A percentile compares a stretch with the other conserved stretches of the same genome.
phyloP scores from a whole-genome alignment of 768 basidiomycete species.

The Termitomyces sp. region DNA sequence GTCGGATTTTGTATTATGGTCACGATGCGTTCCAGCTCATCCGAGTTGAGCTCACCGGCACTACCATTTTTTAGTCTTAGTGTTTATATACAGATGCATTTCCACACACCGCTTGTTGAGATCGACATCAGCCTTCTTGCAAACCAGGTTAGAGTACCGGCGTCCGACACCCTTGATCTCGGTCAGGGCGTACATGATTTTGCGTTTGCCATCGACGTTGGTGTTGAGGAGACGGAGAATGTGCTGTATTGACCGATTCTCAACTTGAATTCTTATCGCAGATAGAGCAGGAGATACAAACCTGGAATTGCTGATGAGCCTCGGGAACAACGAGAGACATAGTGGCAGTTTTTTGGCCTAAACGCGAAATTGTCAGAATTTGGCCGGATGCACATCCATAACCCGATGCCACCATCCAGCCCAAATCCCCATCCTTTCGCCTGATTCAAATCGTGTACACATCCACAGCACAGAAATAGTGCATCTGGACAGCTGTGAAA shows the following conservation, averaged over 20 bases:
- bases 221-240: constrained; percentile 99
- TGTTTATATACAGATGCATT: neutral
- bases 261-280: neutral
- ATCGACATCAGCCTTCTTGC: constrained; percentile 99
- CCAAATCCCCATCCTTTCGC: constrained; percentile 10
- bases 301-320: constrained; percentile 93
- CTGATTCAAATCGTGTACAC: neutral
- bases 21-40: constrained; percentile 97
- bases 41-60: constrained; percentile 98
- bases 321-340: constrained; percentile 99
- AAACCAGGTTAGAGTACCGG: constrained; percentile 97
- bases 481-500: constrained; percentile 1
- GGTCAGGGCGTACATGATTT: constrained; percentile 98
- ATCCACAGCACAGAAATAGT: neutral
- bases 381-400: constrained; percentile 13
- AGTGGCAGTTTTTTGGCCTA: constrained; percentile 19
- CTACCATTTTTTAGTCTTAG: constrained; percentile 31
- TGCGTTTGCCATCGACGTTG: constrained; percentile 98
- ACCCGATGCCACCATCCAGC: constrained; percentile 14
- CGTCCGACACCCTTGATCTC: constrained; percentile 99
- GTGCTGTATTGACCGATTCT: constrained; percentile 51
- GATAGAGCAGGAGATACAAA: constrained; percentile 23
- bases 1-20: constrained; percentile 99
- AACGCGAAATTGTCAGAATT: constrained; percentile 16
- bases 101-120: constrained; percentile 88